phyloP scores from a whole-genome alignment of 345 rosid species.

The Acer yangbiense region DNA sequence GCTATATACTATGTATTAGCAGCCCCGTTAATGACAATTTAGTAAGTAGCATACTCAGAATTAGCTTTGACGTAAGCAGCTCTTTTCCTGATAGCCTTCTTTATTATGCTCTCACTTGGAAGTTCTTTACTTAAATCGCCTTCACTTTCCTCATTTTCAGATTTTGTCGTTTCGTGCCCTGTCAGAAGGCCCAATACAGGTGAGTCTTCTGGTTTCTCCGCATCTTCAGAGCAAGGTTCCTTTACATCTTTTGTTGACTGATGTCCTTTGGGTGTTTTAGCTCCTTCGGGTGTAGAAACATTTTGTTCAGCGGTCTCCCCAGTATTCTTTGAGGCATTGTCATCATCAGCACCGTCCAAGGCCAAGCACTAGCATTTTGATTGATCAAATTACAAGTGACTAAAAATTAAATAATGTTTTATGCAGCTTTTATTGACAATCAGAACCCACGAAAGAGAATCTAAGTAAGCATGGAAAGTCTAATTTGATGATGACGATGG shows the following conservation, averaged over 20 bases:
- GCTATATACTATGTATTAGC: neutral
- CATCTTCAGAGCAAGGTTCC: slow-evolving; percentile 49
- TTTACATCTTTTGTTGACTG: slow-evolving; percentile 41
- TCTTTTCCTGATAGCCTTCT: slow-evolving; percentile 60
- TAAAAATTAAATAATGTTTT: neutral
- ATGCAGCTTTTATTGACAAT: slow-evolving; percentile 13
- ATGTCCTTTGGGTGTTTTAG: slow-evolving; percentile 39
- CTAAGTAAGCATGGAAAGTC: slow-evolving; percentile 5
- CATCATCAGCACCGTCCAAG: slow-evolving; percentile 44
- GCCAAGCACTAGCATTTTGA: slow-evolving; percentile 50
- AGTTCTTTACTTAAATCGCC: slow-evolving; percentile 39
- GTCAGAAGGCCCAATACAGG: slow-evolving; percentile 73
- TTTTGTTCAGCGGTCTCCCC: slow-evolving; percentile 40
- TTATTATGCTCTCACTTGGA: slow-evolving; percentile 49
- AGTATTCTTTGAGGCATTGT: slow-evolving; percentile 49
- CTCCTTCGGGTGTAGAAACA: slow-evolving; percentile 31
- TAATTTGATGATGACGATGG: neutral
- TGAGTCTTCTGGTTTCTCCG: slow-evolving; percentile 69
- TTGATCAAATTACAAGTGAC: slow-evolving; percentile 13
- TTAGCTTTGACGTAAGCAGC: slow-evolving; percentile 64
- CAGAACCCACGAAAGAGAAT: neutral
- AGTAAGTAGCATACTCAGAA: slow-evolving; percentile 57
- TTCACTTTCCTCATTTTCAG: slow-evolving; percentile 37
- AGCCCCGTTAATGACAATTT: slow-evolving; percentile 11
- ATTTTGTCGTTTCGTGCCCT: slow-evolving; percentile 36